Base-by-base conservation (phyloP, 495 filamentous ascomycete genomes). In the Pseudoneurospora amorphoporcata region DNA sequence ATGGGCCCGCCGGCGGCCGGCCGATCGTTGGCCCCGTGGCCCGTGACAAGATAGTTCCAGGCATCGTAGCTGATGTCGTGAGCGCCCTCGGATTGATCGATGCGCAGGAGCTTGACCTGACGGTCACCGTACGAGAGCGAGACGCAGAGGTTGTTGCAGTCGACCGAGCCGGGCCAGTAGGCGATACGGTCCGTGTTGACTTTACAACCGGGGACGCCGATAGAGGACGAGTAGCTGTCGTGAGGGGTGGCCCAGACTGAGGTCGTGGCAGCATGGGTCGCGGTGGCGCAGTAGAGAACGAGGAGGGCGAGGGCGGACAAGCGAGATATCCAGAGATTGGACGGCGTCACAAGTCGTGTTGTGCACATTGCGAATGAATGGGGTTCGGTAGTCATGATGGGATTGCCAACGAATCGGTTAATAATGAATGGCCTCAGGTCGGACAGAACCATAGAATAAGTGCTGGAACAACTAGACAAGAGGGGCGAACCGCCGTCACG, bases 21-120 rank as follows among this genome's bases (percentile, higher is more conserved):
- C n/a, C 75, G 73, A 35, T 84, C 77, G 2, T 80, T 83, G 4
- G 84, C 84, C n/a, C 82, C 77, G 43, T 79, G 78, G 45, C 84
- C 84, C 0, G 83, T 84, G 45, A 79, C 76, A 8, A 86, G 83
- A 43, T 84, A 84, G 75, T 86, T 86, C 84, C 84, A 86, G 16
- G 84, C 83, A 72, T 85, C 83, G 77, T 85, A 86, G 73, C 81
- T 83, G 73, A 86, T 77, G 69, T 86, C 84, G 77, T 85, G 75
- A 8, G 84, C 84, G 71, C 84, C 84, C 69, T 80, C 70, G 37
- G 82, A 85, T 72, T 83, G 82, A 73, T 86, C 84, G 70, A 86
- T 75, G 75, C 82, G 82, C 19, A 86, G 79, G 16, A 86, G 80
- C 19, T 85, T 75, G 65, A 86, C 80, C 0, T 72, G 77, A 29